A percentile compares a stretch with the other conserved stretches of the same genome.
Conservation (phyloP, 2,329 filamentous ascomycete genomes). For the Furcasterigmium sp. region DNA sequence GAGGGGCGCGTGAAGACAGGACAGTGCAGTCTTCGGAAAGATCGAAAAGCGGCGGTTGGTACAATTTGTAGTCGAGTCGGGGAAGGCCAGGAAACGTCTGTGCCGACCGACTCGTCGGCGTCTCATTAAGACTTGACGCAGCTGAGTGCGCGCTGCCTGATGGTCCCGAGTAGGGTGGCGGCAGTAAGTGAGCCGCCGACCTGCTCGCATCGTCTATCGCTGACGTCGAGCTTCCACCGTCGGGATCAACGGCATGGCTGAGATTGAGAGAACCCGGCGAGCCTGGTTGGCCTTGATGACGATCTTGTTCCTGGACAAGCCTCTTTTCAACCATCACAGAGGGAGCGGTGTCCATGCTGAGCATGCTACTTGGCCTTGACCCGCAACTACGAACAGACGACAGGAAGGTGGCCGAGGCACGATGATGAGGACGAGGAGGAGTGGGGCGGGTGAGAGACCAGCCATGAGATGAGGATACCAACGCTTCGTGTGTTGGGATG, state of each 20-base stretch:
- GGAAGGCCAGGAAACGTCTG: slow-evolving; percentile 42
- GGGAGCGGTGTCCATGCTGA: not conserved
- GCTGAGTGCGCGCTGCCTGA: slow-evolving; percentile 12
- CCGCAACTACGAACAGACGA: too few relatives aligned
- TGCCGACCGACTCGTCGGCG: slow-evolving; percentile 15
- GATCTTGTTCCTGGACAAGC: not conserved
- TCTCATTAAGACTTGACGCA: slow-evolving; percentile 4
- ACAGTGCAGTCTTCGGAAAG: slow-evolving; percentile 42
- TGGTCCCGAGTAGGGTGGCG: slow-evolving; percentile 29
- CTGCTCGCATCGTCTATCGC: not conserved
- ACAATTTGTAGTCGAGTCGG: slow-evolving; percentile 44
- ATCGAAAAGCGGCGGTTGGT: slow-evolving; percentile 45
- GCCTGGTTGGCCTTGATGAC: not conserved
- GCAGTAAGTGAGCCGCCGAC: slow-evolving; percentile 12
- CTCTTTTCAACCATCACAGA: slow-evolving; percentile 1
- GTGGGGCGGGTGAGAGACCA: too few relatives aligned
- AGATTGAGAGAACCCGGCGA: too few relatives aligned
- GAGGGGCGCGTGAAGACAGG: slow-evolving; percentile 40
- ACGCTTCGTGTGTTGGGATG: too few relatives aligned
- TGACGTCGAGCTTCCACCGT: too few relatives aligned
- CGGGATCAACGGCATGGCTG: too few relatives aligned
- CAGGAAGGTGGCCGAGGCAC: too few relatives aligned
- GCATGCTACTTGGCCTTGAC: too few relatives aligned
- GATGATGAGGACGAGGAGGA: too few relatives aligned
- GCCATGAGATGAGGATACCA: too few relatives aligned